Conservation (phyloP, 164 flowering plant genomes). For the Magnolia sinica region DNA sequence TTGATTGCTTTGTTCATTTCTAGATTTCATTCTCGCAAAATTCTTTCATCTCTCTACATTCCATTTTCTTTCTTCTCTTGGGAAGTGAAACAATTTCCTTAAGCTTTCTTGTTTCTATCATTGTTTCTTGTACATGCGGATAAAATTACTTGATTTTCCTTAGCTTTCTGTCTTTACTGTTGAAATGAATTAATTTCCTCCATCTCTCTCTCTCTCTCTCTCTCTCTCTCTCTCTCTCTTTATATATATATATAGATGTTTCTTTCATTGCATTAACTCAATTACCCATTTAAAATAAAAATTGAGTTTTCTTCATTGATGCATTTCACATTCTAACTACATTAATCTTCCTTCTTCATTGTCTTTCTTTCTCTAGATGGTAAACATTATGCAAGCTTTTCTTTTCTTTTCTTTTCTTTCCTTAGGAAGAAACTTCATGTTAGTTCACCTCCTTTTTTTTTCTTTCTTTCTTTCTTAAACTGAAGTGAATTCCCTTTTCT, state of each 20-base stretch:
- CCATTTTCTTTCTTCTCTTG: neutral
- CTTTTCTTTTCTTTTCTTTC: slow-evolving; percentile 20
- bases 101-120: neutral
- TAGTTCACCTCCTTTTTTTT: neutral
- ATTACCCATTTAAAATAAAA: neutral
- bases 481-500: slow-evolving; percentile 8
- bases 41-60: neutral
- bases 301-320: neutral
- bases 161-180: neutral
- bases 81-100: neutral
- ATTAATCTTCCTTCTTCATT: neutral
- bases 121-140: neutral
- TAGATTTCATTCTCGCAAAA: neutral
- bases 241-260: too few species aligned
- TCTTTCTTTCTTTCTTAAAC: slow-evolving; percentile 9
- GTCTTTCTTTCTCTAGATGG: neutral
- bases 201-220: neutral
- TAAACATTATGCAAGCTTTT: neutral
- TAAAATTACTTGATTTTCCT: neutral
- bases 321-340: neutral
- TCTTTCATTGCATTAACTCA: neutral
- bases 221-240: too few species aligned
- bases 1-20: neutral
- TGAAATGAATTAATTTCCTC: neutral
- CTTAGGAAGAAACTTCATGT: neutral